Evolutionary conservation across 2,329 filamentous ascomycete genomes (phyloP).

Genomic region (Trichoderma breve): DNA sequence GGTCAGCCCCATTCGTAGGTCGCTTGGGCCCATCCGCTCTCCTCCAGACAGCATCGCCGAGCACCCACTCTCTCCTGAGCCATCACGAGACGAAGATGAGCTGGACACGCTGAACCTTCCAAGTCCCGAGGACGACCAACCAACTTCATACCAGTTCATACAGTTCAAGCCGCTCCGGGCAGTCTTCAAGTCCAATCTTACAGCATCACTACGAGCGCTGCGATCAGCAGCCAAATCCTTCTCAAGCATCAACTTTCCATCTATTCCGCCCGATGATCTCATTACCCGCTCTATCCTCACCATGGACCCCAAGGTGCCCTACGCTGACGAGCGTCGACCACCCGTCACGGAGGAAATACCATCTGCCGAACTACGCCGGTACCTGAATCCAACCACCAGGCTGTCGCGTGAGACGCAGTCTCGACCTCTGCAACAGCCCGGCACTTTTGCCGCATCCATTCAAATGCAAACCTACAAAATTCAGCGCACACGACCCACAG

Average conservation of each 20-base stretch:
- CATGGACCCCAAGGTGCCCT: slow-evolving; percentile 64
- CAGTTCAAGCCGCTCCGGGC: slow-evolving; percentile 52
- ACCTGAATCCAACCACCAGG: slow-evolving; percentile 61
- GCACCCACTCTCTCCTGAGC: slow-evolving; percentile 47
- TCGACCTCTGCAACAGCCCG: slow-evolving; percentile 30
- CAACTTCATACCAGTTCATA: slow-evolving; percentile 36
- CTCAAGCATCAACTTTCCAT: slow-evolving; percentile 60
- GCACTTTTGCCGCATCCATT: slow-evolving; percentile 62
- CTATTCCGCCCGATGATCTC: slow-evolving; percentile 64
- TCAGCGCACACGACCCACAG: slow-evolving; percentile 45
- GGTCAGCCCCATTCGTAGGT: slow-evolving; percentile 45
- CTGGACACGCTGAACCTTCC: slow-evolving; percentile 18
- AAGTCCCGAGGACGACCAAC: slow-evolving; percentile 27
- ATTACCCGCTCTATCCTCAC: slow-evolving; percentile 66
- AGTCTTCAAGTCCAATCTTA: slow-evolving; percentile 68
- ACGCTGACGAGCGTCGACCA: slow-evolving; percentile 65
- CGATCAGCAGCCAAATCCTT: slow-evolving; percentile 64
- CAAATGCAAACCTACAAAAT: slow-evolving; percentile 71
- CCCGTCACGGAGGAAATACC: slow-evolving; percentile 62
- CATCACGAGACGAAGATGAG: slow-evolving; percentile 35
- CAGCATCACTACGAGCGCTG: slow-evolving; percentile 63
- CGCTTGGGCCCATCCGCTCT: slow-evolving; percentile 55
- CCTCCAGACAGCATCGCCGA: slow-evolving; percentile 51
- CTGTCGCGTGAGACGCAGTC: slow-evolving; percentile 33
- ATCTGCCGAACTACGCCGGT: slow-evolving; percentile 63